phyloP scores from a whole-genome alignment of 257 asterid species.

The Solanum stenotomum region DNA sequence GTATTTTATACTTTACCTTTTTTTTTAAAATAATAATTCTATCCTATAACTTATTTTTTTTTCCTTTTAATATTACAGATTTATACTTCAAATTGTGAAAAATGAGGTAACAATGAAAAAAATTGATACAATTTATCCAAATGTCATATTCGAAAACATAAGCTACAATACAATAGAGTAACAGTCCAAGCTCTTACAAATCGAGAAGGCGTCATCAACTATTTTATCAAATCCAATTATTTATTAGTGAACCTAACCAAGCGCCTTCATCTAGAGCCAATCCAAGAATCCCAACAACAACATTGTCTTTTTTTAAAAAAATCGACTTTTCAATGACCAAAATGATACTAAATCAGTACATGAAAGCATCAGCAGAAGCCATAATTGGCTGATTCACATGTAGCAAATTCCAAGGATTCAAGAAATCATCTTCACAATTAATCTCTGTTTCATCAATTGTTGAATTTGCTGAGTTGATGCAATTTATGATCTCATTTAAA shows the following conservation, averaged over 20 bases:
- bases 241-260: background rate
- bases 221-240: background rate
- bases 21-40: background rate
- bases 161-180: background rate
- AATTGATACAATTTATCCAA: background rate
- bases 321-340: background rate
- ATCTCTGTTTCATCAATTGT: background rate
- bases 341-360: slow-evolving; percentile 18
- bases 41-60: background rate
- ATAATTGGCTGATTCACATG: slow-evolving; percentile 38
- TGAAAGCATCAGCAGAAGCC: slow-evolving; percentile 34
- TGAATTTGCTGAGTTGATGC: slow-evolving; percentile 8
- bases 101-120: background rate
- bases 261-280: background rate
- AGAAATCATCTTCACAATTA: slow-evolving; percentile 25
- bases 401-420: slow-evolving; percentile 39
- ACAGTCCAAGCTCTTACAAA: background rate
- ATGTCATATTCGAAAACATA: background rate
- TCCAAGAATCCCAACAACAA: background rate
- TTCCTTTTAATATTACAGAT: background rate
- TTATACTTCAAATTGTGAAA: background rate
- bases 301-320: background rate
- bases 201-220: background rate
- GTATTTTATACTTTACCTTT: background rate
- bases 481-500: slow-evolving; percentile 35